phyloP scores from a whole-genome alignment of 306 rosid genomes.

The Prunus campanulata region DNA sequence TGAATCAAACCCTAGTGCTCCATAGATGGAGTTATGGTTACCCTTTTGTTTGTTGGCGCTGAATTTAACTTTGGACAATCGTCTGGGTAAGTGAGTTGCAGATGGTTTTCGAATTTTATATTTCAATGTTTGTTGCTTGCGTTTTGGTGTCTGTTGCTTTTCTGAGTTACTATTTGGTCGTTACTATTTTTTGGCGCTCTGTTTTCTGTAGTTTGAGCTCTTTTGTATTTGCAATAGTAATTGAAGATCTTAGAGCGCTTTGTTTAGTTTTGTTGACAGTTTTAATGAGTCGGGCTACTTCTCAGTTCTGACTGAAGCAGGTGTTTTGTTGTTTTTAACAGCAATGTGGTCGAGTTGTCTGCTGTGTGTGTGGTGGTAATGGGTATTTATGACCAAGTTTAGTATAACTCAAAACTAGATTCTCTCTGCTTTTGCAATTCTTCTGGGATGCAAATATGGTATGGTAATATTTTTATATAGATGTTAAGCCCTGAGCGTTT shows the following conservation, averaged over 20 bases:
- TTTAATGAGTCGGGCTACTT: neutral
- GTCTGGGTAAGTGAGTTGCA: neutral
- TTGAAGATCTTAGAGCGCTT: too few relatives aligned
- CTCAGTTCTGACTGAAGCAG: neutral
- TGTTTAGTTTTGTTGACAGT: neutral
- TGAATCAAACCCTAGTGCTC: conserved; percentile 10
- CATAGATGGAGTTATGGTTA: neutral
- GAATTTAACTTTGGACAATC: neutral
- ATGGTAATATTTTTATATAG: neutral
- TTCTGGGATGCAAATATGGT: too few relatives aligned
- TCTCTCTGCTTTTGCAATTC: too few relatives aligned
- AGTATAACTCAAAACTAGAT: neutral
- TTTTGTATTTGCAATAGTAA: neutral
- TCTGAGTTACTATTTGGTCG: too few relatives aligned
- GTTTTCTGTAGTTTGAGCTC: neutral
- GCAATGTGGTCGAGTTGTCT: neutral
- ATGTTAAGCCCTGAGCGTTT: neutral
- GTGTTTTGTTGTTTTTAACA: neutral
- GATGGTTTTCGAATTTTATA: neutral
- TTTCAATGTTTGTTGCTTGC: neutral
- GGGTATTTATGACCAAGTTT: neutral
- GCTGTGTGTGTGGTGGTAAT: neutral
- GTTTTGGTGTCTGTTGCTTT: neutral
- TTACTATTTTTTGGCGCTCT: too few relatives aligned
- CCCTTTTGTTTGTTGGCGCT: neutral